phyloP scores from a whole-genome alignment of 805 yeast species.

The Pichia nakasei region DNA sequence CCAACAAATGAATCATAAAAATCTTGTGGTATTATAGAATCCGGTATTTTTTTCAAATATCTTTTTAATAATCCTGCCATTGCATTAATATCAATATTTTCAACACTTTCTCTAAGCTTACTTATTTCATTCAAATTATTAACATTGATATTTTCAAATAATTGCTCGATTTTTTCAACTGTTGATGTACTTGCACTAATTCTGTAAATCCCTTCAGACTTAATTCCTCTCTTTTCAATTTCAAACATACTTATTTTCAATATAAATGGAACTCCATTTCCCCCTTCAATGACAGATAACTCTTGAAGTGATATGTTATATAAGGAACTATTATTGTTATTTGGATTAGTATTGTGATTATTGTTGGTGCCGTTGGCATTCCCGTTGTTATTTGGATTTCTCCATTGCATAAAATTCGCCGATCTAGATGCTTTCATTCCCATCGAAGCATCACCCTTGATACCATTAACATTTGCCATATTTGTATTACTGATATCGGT shows the following conservation, averaged over 20 bases:
- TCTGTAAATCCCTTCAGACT: conserved; percentile 81
- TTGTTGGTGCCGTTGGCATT: conserved; percentile 8
- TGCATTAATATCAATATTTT: conserved; percentile 62
- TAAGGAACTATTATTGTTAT: conserved; percentile 12
- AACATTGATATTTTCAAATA: conserved; percentile 26
- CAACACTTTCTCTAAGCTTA: conserved; percentile 18
- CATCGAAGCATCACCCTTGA: conserved; percentile 8
- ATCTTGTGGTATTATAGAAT: conserved; percentile 70
- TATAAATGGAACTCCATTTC: conserved; percentile 53
- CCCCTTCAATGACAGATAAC: conserved; percentile 54
- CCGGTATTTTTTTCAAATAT: conserved; percentile 75
- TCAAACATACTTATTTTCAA: conserved; percentile 64
- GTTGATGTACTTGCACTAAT: conserved; percentile 78
- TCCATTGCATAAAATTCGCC: conserved; percentile 34
- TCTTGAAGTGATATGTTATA: conserved; percentile 51
- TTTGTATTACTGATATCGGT: not conserved
- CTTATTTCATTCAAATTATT: conserved; percentile 24
- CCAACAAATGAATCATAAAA: conserved; percentile 59
- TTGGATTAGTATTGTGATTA: not conserved
- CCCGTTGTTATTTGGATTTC: conserved; percentile 12
- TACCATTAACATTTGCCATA: not conserved
- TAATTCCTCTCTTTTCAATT: conserved; percentile 70
- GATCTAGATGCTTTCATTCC: conserved; percentile 41
- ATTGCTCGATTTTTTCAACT: conserved; percentile 34
- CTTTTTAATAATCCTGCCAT: conserved; percentile 81